Evolutionary conservation across 1,284 basidiomycete species (phyloP).

Genomic region (Coniferiporia sulphurascens): DNA sequence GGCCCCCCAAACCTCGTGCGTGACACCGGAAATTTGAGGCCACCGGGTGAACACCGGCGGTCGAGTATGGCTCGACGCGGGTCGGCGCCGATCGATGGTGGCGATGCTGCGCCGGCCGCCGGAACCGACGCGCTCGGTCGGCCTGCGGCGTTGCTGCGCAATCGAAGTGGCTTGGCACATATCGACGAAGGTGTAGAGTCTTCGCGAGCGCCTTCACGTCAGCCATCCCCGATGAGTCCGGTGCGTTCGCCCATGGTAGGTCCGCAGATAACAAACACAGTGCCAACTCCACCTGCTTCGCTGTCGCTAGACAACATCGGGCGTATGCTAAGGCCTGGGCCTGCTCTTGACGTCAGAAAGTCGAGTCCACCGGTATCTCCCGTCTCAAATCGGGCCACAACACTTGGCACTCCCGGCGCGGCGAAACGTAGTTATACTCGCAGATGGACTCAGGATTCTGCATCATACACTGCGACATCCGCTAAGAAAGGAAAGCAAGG

Average conservation of each 20-base stretch:
- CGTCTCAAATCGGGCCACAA: background rate
- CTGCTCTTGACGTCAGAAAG: background rate
- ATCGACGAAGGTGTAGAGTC: background rate
- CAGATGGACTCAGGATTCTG: constrained; percentile 19
- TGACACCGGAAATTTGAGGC: constrained; percentile 13
- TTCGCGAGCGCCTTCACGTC: background rate
- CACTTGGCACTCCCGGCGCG: background rate
- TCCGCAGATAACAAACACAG: background rate
- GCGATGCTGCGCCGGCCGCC: constrained; percentile 8
- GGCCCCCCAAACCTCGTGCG: constrained; percentile 9
- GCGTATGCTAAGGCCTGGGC: background rate
- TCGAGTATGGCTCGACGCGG: background rate
- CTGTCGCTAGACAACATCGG: background rate
- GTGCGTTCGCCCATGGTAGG: background rate
- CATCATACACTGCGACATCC: constrained; percentile 13
- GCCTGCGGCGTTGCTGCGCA: background rate
- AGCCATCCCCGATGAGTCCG: background rate
- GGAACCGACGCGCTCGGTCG: constrained; percentile 1
- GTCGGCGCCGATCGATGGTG: background rate
- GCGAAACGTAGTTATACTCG: background rate
- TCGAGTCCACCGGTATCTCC: constrained; percentile 10
- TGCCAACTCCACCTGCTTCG: constrained; percentile 1
- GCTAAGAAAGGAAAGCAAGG: constrained; percentile 27
- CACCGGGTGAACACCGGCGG: constrained; percentile 8
- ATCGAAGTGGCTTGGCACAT: background rate